These are phyloP conservation scores for Cornus controversa DNA, from an alignment of 148 eudicot species.

Conservation along the genomic window DNA sequence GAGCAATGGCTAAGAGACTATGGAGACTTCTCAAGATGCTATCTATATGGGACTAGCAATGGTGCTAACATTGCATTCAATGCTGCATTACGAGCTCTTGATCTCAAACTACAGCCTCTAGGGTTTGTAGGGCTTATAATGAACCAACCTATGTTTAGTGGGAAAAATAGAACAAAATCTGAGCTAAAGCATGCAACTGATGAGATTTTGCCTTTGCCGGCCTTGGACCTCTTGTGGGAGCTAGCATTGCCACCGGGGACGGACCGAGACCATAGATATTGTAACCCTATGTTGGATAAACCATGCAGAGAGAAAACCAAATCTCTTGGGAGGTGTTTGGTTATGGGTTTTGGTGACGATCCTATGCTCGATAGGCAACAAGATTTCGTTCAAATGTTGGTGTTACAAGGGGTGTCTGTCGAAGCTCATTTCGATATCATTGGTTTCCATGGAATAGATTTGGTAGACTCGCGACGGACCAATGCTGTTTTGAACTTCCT, in stretches of 20 bases:
- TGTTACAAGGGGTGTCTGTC: constrained; percentile 54
- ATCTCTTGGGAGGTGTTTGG: constrained; percentile 55
- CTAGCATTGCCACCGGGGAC: constrained; percentile 59
- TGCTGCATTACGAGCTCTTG: constrained; percentile 39
- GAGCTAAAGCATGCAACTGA: constrained; percentile 55
- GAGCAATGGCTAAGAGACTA: constrained; percentile 63
- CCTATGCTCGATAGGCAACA: constrained; percentile 81
- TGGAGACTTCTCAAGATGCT: constrained; percentile 61
- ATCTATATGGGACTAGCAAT: constrained; percentile 38
- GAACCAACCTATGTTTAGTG: constrained; percentile 67
- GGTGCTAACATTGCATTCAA: constrained; percentile 77
- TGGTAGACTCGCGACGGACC: constrained; percentile 52
- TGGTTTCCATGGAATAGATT: constrained; percentile 72
- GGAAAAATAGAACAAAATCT: constrained; percentile 44
- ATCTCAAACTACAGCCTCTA: constrained; percentile 34
- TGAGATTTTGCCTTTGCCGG: constrained; percentile 48
- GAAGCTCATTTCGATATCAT: constrained; percentile 73
- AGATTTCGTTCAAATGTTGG: constrained; percentile 62
- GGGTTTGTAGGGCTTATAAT: constrained; percentile 43
- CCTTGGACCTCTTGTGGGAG: constrained; percentile 60
- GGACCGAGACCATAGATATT: constrained; percentile 61
- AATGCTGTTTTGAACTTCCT: constrained; percentile 42
- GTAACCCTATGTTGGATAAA: constrained; percentile 57
- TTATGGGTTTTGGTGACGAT: constrained; percentile 76
- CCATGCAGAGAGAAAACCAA: constrained; percentile 31